Evolutionary conservation across 768 basidiomycete genomes (phyloP).

Genomic region (Erythrobasidium yunnanense): DNA sequence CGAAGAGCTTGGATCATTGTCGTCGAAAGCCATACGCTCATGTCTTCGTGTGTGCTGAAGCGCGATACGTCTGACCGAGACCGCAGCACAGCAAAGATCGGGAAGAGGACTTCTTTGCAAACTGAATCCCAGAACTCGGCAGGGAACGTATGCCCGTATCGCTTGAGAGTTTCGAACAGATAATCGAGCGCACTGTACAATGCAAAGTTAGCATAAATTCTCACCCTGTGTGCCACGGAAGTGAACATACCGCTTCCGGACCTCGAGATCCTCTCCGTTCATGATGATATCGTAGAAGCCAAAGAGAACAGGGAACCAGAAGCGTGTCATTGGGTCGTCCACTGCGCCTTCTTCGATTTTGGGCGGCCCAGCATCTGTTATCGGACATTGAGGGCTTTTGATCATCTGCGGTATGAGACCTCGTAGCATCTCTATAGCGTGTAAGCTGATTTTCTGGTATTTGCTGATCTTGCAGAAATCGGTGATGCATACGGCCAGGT

Average conservation of each 20-base stretch:
- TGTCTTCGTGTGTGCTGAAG: constrained; percentile 92
- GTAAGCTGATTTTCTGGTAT: constrained; percentile 91
- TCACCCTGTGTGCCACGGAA: not conserved
- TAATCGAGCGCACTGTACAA: constrained; percentile 89
- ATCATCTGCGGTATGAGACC: constrained; percentile 88
- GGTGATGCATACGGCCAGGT: constrained; percentile 90
- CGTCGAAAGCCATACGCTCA: constrained; percentile 98
- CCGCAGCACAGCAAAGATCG: constrained; percentile 90
- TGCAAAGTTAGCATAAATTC: constrained; percentile 22
- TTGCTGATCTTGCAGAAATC: constrained; percentile 99
- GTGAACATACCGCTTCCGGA: constrained; percentile 69
- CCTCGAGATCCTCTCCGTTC: constrained; percentile 98
- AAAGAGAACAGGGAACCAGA: constrained; percentile 92
- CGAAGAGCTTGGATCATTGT: constrained; percentile 97
- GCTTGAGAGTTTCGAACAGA: constrained; percentile 83
- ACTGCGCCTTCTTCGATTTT: constrained; percentile 34
- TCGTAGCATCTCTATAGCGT: constrained; percentile 92
- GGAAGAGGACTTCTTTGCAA: constrained; percentile 90
- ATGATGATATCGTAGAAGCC: constrained; percentile 99
- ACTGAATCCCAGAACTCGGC: constrained; percentile 97
- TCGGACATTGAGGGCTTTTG: constrained; percentile 57
- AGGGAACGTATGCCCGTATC: constrained; percentile 70
- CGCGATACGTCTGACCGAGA: constrained; percentile 83
- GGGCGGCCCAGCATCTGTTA: constrained; percentile 31
- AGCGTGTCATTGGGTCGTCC: constrained; percentile 54